Evolutionary conservation across 345 rosid genomes (phyloP).

Genomic region (Eucalyptus curtisii): DNA sequence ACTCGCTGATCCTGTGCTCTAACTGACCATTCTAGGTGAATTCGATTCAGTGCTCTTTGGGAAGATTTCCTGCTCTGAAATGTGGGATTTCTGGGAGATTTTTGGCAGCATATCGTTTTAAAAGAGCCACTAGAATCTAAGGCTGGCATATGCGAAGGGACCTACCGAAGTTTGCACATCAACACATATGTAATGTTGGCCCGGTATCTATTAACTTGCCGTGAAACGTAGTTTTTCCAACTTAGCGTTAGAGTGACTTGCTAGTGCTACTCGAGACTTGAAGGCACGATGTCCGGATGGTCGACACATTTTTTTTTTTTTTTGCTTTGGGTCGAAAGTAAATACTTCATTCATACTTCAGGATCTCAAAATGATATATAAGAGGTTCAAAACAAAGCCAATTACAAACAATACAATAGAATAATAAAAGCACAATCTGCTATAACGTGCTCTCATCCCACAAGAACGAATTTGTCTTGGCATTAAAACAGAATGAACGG

Average conservation of each 20-base stretch:
- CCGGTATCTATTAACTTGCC: background rate
- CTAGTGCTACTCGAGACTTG: background rate
- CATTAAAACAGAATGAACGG: background rate
- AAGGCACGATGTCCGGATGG: background rate
- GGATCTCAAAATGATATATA: too few species aligned
- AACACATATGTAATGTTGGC: background rate
- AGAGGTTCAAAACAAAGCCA: background rate
- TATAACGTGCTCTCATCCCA: background rate
- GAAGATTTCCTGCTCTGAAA: background rate
- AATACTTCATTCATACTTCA: background rate
- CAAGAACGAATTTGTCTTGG: rapidly evolving
- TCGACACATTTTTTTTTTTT: background rate
- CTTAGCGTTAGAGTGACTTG: background rate
- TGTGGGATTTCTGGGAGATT: background rate
- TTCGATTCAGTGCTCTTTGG: background rate
- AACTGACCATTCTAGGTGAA: background rate
- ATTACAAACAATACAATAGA: background rate
- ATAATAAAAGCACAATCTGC: background rate
- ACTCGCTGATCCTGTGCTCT: background rate
- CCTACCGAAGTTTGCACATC: background rate
- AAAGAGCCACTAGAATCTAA: background rate
- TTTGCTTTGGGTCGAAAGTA: background rate
- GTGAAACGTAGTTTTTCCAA: background rate
- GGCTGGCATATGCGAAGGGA: background rate
- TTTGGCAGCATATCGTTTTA: background rate